Evolutionary conservation across 1,284 basidiomycete species (phyloP).

Genomic region (Phenoliferia sp.): DNA sequence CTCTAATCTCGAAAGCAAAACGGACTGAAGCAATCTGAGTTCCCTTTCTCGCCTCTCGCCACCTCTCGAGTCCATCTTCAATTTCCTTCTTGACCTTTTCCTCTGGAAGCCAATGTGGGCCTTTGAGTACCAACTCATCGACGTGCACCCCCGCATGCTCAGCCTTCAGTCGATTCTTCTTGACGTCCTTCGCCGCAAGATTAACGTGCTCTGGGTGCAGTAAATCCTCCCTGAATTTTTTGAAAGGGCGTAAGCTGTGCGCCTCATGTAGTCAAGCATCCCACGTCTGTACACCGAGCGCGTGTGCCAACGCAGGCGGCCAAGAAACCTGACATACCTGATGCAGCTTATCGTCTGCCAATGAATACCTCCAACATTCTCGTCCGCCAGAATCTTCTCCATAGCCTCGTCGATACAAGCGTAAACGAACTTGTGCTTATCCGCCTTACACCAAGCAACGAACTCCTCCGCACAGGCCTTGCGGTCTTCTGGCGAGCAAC

Average conservation of each 20-base stretch:
- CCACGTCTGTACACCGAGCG: too few relatives aligned
- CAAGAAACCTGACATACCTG: conserved; percentile 14
- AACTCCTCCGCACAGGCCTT: conserved; percentile 20
- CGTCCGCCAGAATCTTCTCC: conserved; percentile 18
- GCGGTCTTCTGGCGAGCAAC: conserved; percentile 14
- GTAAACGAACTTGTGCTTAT: conserved; percentile 21
- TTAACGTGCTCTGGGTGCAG: conserved; percentile 23
- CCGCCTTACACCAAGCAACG: conserved; percentile 13
- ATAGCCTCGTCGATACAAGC: conserved; percentile 19
- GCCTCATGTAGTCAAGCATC: too few relatives aligned
- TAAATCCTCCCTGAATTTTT: neutral
- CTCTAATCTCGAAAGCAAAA: neutral
- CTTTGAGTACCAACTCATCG: conserved; percentile 22
- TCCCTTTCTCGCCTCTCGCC: conserved; percentile 18
- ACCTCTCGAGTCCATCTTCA: conserved; percentile 20
- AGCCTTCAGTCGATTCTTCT: conserved; percentile 19
- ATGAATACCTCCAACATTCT: conserved; percentile 7
- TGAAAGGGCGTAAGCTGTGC: neutral
- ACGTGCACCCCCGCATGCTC: conserved; percentile 16
- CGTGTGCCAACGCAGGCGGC: too few relatives aligned
- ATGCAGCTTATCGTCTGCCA: conserved; percentile 28
- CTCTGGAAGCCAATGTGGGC: conserved; percentile 9
- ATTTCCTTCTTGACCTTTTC: conserved; percentile 11
- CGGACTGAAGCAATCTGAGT: conserved; percentile 29
- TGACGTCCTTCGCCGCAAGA: conserved; percentile 25